Evolutionary conservation across 2,329 filamentous ascomycete species (phyloP), one percentile per base, ranked within the genome.

Genomic region (Didymella pomorum): DNA sequence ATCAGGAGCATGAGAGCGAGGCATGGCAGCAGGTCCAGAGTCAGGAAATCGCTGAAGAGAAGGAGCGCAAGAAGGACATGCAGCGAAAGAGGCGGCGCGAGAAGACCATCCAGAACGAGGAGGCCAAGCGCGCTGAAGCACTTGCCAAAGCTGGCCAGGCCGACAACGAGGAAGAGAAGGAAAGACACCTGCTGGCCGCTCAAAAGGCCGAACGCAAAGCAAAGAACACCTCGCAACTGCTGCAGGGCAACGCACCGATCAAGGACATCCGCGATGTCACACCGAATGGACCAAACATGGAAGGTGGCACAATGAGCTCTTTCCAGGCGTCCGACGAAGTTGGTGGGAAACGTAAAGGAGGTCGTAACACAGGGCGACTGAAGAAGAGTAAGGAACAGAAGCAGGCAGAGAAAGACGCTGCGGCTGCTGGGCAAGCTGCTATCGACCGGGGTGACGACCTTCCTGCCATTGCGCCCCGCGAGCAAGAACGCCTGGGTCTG

Each of bases 21-120:
- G 94, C 95, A 1, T 85, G 94, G 59, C 86, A 90, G 52, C 90
- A 97, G 69, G 94, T 98, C 2, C 91, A 95, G 66, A 90, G 93
- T 61, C 92, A 92, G 65, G 94, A 97, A 76, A 84, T 97, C 8
- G 90, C 90, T 60, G 93, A 94, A 61, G 95, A 99, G 78, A 99
- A 99, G 80, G 95, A 99, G 79, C 92, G 95, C 65, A 99, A 99
- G 82, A 99, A 99, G 81, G 95, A 99, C 73, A 98, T 99, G 92
- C 95, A 99, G 76, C 90, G 95, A 63, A 99, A 98, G 81, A 87
- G 95, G 60, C 89, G 95, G 42, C 90, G 95, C 18, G 94, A 98
- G 76, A 97, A 97, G 83, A 93, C 93, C 4, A 90, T 96, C 59
- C 94, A 93, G 7, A 90, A 96, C 69, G 94, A 97, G 69, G 83